Conservation (phyloP, 1,284 basidiomycete genomes). For the Pascua sp. region DNA sequence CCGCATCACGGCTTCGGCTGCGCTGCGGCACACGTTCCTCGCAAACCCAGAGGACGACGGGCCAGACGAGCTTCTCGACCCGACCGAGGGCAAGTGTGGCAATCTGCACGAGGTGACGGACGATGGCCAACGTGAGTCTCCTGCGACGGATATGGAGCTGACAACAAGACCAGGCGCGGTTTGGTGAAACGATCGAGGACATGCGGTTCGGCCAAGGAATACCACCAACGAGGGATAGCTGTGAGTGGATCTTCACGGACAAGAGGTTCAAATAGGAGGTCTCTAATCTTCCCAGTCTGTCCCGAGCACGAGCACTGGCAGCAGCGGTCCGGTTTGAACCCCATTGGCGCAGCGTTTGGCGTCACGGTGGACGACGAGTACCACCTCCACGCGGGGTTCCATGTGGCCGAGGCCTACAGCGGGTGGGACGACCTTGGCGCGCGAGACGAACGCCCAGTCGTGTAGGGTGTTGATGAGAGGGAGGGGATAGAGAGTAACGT, state of each 20-base stretch:
- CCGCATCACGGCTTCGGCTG: slow-evolving; percentile 69
- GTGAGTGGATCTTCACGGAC: slow-evolving; percentile 17
- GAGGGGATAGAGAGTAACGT: not conserved
- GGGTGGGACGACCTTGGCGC: slow-evolving; percentile 13
- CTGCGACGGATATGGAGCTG: not conserved
- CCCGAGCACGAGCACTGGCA: slow-evolving; percentile 46
- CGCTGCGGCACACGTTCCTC: slow-evolving; percentile 75
- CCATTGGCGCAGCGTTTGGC: slow-evolving; percentile 24
- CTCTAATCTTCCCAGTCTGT: slow-evolving; percentile 22
- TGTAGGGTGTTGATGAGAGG: not conserved
- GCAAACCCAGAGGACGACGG: slow-evolving; percentile 26
- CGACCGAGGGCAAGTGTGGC: slow-evolving; percentile 38
- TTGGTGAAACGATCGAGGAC: slow-evolving; percentile 30
- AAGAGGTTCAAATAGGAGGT: no score
- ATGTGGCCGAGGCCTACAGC: slow-evolving; percentile 7
- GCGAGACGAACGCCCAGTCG: not conserved
- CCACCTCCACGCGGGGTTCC: slow-evolving; percentile 17
- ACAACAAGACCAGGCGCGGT: slow-evolving; percentile 33
- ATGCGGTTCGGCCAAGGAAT: slow-evolving; percentile 44
- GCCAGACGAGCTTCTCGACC: slow-evolving; percentile 24
- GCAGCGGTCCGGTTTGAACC: slow-evolving; percentile 34
- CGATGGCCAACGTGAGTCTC: slow-evolving; percentile 39
- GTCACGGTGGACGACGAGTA: slow-evolving; percentile 17
- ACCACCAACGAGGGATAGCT: slow-evolving; percentile 17
- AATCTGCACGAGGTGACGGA: slow-evolving; percentile 28